A percentile compares a stretch with the other conserved stretches of the same genome.
Evolutionary conservation across 768 basidiomycete species (phyloP).

Genomic region (Macrolepiota albuminosa): DNA sequence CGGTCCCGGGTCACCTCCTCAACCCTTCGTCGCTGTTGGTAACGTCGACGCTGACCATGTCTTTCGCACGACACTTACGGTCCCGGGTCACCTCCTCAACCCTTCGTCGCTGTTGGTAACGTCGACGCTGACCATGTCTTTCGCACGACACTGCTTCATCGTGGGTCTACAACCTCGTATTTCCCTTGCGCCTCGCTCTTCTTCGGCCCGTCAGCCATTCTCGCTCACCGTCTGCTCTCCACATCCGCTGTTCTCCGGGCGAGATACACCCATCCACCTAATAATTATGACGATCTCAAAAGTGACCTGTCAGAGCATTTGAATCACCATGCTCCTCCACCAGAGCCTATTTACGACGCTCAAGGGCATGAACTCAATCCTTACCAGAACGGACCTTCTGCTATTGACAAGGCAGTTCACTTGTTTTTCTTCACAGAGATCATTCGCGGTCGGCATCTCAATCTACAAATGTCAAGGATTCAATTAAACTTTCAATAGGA

Average conservation of each 20-base stretch:
- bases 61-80: conserved; percentile 42
- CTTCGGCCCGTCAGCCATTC: conserved; percentile 27
- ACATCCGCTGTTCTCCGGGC: conserved; percentile 34
- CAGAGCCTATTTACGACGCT: conserved; percentile 27
- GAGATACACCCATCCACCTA: conserved; percentile 27
- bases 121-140: conserved; percentile 46
- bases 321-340: conserved; percentile 19
- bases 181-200: conserved; percentile 24
- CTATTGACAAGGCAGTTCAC: conserved; percentile 93
- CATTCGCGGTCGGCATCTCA: conserved; percentile 68
- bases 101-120: conserved; percentile 33
- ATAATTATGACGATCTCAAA: conserved; percentile 27
- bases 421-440: conserved; percentile 99
- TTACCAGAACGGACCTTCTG: conserved; percentile 78
- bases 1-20: conserved; percentile 26
- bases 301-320: conserved; percentile 32
- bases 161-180: conserved; percentile 50
- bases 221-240: conserved; percentile 51
- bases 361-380: conserved; percentile 56
- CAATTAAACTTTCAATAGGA: conserved; percentile 44
- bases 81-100: conserved; percentile 25
- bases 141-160: conserved; percentile 46
- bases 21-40: conserved; percentile 30
- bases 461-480: neutral
- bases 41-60: conserved; percentile 44